Evolutionary conservation across 257 asterid species (phyloP).

Genomic region (Misopates orontium): DNA sequence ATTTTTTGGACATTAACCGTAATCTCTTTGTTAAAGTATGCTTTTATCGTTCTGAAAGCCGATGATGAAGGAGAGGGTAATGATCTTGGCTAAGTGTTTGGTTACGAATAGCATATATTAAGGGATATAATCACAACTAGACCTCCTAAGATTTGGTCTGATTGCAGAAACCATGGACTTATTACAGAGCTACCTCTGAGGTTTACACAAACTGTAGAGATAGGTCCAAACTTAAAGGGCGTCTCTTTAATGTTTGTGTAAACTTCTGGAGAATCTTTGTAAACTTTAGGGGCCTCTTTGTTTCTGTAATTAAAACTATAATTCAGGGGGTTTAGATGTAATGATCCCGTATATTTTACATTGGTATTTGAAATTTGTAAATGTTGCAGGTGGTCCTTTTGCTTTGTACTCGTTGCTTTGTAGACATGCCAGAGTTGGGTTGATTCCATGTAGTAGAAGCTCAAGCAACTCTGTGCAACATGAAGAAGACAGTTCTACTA

Average conservation of each 20-base stretch:
- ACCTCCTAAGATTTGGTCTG: too few relatives aligned
- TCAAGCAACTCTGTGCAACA: slow-evolving; percentile 47
- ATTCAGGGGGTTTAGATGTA: too few relatives aligned
- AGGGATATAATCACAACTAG: too few relatives aligned
- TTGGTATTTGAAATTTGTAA: slow-evolving; percentile 26
- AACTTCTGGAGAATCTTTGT: too few relatives aligned
- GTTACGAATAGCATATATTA: neutral
- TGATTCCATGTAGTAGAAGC: slow-evolving; percentile 66
- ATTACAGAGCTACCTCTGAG: too few relatives aligned
- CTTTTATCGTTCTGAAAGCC: slow-evolving; percentile 66
- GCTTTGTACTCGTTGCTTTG: slow-evolving; percentile 84
- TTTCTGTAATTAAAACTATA: too few relatives aligned
- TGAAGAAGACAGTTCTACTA: slow-evolving; percentile 43
- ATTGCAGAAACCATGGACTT: too few relatives aligned
- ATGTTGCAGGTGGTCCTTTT: slow-evolving; percentile 89
- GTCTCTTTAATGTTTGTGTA: too few relatives aligned
- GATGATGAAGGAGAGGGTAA: slow-evolving; percentile 93
- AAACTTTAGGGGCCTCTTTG: too few relatives aligned
- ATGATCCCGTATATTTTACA: neutral
- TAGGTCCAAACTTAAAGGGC: too few relatives aligned
- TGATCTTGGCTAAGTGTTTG: slow-evolving; percentile 10
- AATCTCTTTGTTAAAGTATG: slow-evolving; percentile 82
- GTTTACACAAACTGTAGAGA: too few relatives aligned
- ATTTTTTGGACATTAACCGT: slow-evolving; percentile 82
- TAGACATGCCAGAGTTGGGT: slow-evolving; percentile 76